These are phyloP conservation scores for Pseudozyma thailandica DNA, from an alignment of 1,284 basidiomycete genomes.

Conservation along the genomic window DNA sequence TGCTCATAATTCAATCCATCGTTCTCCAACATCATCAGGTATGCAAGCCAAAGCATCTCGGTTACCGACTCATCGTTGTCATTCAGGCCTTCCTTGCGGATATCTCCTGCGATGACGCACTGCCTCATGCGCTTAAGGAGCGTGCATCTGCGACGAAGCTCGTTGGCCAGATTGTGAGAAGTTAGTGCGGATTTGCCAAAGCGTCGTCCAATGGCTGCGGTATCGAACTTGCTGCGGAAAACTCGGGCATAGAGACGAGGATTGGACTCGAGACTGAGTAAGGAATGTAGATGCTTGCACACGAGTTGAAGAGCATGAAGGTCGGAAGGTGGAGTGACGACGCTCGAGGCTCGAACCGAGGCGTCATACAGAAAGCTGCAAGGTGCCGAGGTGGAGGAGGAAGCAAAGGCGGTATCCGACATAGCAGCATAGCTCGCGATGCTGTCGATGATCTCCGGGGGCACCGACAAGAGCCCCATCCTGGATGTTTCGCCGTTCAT, in stretches of 20 bases:
- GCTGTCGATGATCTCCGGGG: constrained; percentile 56
- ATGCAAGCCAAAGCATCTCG: constrained; percentile 62
- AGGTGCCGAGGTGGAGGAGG: constrained; percentile 25
- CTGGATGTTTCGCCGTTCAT: constrained; percentile 17
- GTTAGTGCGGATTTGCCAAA: constrained; percentile 48
- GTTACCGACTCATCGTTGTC: constrained; percentile 30
- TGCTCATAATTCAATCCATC: constrained; percentile 57
- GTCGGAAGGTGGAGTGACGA: constrained; percentile 50
- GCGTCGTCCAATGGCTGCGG: constrained; percentile 52
- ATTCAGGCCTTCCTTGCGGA: not conserved
- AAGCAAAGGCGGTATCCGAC: constrained; percentile 23
- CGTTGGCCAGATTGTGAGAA: constrained; percentile 41
- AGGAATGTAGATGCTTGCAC: constrained; percentile 43
- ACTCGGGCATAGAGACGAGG: constrained; percentile 59
- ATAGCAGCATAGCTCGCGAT: constrained; percentile 52
- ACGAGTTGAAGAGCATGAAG: constrained; percentile 51
- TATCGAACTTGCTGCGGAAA: constrained; percentile 61
- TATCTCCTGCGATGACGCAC: constrained; percentile 18
- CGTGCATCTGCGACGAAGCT: constrained; percentile 50
- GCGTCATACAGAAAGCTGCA: constrained; percentile 41
- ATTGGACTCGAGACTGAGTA: constrained; percentile 51
- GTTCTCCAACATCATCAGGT: constrained; percentile 61
- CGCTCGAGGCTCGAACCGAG: constrained; percentile 13
- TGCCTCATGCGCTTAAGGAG: constrained; percentile 55
- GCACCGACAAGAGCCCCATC: constrained; percentile 37